Conservation (phyloP, 495 filamentous ascomycete genomes). For the Xylaria castorea region DNA sequence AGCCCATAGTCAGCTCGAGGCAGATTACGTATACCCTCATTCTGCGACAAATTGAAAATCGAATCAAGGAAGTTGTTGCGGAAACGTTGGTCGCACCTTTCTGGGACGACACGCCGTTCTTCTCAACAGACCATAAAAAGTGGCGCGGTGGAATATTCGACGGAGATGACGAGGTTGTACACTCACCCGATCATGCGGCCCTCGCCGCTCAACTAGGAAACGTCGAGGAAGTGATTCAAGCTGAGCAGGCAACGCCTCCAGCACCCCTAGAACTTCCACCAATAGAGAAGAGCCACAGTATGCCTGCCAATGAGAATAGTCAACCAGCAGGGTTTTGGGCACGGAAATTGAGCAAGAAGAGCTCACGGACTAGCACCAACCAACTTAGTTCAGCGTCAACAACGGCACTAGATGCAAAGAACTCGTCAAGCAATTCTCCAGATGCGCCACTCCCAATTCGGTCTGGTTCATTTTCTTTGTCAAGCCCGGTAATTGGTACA, state of each 20-base stretch:
- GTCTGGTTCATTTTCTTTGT: constrained; percentile 61
- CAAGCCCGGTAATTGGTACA: constrained; percentile 42
- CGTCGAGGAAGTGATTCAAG: constrained; percentile 54
- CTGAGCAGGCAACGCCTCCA: constrained; percentile 41
- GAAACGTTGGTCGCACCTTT: constrained; percentile 94
- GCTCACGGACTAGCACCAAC: constrained; percentile 27
- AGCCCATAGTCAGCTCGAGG: constrained; percentile 92
- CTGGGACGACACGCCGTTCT: constrained; percentile 95
- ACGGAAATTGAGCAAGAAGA: constrained; percentile 48
- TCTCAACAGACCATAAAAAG: constrained; percentile 72
- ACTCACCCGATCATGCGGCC: constrained; percentile 48
- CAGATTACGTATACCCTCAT: constrained; percentile 95
- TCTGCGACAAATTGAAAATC: constrained; percentile 88
- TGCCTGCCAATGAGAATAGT: constrained; percentile 42
- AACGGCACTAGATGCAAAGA: constrained; percentile 48
- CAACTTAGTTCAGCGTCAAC: constrained; percentile 44
- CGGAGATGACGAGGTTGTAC: constrained; percentile 56
- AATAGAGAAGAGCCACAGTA: constrained; percentile 68
- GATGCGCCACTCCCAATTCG: constrained; percentile 48
- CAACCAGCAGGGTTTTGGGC: constrained; percentile 48
- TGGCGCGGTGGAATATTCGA: constrained; percentile 92
- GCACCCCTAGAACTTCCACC: constrained; percentile 48
- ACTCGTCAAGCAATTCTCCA: constrained; percentile 31
- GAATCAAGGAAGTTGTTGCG: constrained; percentile 89
- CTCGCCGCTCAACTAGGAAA: constrained; percentile 65